Evolutionary conservation across 495 filamentous ascomycete species (phyloP), one percentile per base, ranked within the genome.

Genomic region (Hypoxylon trugodes): DNA sequence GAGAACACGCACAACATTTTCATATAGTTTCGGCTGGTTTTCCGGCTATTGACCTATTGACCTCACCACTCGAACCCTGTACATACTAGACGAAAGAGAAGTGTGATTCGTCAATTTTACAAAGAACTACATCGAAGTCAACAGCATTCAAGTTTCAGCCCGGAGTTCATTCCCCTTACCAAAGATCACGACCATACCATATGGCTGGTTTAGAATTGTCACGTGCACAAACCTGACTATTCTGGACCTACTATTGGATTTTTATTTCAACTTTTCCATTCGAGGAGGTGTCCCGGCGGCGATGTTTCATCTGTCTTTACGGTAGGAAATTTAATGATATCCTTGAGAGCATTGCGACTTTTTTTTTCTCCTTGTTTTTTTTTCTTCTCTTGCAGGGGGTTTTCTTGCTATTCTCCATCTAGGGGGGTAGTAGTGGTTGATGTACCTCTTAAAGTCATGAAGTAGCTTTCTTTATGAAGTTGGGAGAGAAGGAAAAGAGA

Each of bases 1-100:
- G 92, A 96, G 68, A 87, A 95, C 64, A 92, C 88, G 68, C 84
- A 91, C 54, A 85, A 83, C 57, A 87, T 96, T 36, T 96, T 96
- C 75, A 81, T 51, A 18, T 73, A 68, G 51, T 47, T 30, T 26
- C 36, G 30, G 41, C 32, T 33, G 32, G 35, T 15, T 61, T 37
- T 12, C 37, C 38, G 15, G 15, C 32, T 35, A 33, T 19, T 22
- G 24, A 9, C 26, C 42, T 42, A 42, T 24, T 37, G 35, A 36
- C 57, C 57, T 13, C 40, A 42, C 46, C 7, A 49, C 30, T 38
- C 53, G 35, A 50, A 6, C 52, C 43, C 59, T 69, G 64, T 70
- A 70, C 68, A 70, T 70, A 70, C 7, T 49, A 47, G 32, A 54
- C 24, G 30, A 9, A 30, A 54, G 26, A 42, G 40, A 42, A 33